Conservation (phyloP, 371 early-diverging fungal species). For the Cokeromyces recurvatus region DNA sequence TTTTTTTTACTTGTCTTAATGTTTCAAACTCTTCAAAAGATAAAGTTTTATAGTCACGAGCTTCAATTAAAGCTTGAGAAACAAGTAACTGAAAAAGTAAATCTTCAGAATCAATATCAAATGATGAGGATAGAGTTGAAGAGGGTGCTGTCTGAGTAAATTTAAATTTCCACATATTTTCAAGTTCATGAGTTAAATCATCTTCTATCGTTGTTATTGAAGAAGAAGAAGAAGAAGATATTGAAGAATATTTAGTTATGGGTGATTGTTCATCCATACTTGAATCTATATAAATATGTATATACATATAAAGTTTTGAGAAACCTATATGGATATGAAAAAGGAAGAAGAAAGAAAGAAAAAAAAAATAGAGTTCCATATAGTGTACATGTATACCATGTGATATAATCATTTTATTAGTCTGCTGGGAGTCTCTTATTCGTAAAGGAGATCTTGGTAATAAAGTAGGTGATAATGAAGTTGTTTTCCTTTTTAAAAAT, state of each 20-base stretch:
- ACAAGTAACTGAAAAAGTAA: constrained; percentile 53
- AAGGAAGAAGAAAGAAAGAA: neutral
- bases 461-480: constrained; percentile 27
- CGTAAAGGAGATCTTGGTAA: constrained; percentile 42
- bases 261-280: constrained; percentile 7
- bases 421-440: constrained; percentile 31
- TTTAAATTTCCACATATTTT: constrained; percentile 29
- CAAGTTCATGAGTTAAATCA: constrained; percentile 26
- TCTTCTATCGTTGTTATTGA: constrained; percentile 15
- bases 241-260: constrained; percentile 4
- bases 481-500: too few species aligned
- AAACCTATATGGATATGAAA: too few species aligned
- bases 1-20: constrained; percentile 41
- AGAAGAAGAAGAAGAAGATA: constrained; percentile 16
- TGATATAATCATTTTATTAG: constrained; percentile 2
- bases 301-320: too few species aligned
- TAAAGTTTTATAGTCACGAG: constrained; percentile 51
- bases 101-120: constrained; percentile 41
- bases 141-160: neutral
- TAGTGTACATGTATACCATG: too few species aligned
- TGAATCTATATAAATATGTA: neutral
- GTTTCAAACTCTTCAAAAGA: constrained; percentile 50
- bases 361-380: neutral
- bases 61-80: constrained; percentile 61
- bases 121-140: neutral